Conservation (phyloP, 129 eudicot species). For the Erigeron canadensis region DNA sequence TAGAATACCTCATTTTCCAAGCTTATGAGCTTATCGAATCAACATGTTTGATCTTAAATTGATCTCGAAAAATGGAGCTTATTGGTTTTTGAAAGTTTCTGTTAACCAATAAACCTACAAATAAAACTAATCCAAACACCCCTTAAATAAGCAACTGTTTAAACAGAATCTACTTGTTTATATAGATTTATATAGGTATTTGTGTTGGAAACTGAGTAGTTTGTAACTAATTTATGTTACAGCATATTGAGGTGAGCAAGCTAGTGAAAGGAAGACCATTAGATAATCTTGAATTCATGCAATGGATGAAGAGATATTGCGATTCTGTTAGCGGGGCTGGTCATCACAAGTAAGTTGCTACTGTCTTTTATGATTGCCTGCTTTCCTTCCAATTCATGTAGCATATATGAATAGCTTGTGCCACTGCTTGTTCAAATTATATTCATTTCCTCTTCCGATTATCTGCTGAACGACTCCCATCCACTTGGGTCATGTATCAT, state of each 20-base stretch:
- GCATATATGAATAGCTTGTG: neutral
- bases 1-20: neutral
- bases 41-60: too few relatives aligned
- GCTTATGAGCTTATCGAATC: too few relatives aligned
- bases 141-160: neutral
- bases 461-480: neutral
- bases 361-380: neutral
- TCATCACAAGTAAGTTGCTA: conserved; percentile 50
- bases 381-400: neutral
- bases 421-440: neutral
- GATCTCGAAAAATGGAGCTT: too few relatives aligned
- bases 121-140: too few relatives aligned
- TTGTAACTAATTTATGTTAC: conserved; percentile 15
- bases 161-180: neutral
- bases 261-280: conserved; percentile 86
- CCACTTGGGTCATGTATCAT: too few relatives aligned
- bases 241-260: conserved; percentile 95
- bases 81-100: too few relatives aligned
- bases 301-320: conserved; percentile 96
- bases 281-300: conserved; percentile 94
- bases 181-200: neutral
- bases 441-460: neutral
- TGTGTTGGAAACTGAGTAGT: neutral
- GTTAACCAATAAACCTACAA: too few relatives aligned
- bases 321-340: conserved; percentile 78